Conservation (phyloP, 169 alveolate species). For the Sarcocystis neurona region DNA sequence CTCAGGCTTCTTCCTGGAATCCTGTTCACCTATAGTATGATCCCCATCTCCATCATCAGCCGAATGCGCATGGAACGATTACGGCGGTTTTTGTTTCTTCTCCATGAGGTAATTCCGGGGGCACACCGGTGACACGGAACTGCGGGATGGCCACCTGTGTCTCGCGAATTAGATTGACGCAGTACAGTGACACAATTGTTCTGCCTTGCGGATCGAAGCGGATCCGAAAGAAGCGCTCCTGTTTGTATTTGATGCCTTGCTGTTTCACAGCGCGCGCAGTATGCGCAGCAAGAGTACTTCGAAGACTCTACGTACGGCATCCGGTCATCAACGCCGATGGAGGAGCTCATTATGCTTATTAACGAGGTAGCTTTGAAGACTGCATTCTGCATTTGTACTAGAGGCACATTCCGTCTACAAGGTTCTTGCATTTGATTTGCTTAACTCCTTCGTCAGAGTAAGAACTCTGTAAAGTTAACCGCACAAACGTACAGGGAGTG, state of each 20-base stretch:
- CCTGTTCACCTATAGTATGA: background rate
- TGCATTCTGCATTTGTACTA: no score
- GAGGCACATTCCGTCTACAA: no score
- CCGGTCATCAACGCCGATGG: constrained; percentile 3
- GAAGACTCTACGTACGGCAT: background rate
- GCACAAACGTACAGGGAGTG: no score
- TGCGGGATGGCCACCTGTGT: no score
- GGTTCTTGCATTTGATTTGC: no score
- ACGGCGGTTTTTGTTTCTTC: background rate
- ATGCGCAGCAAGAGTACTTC: constrained; percentile 8
- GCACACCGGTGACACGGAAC: no score
- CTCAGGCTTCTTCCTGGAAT: background rate
- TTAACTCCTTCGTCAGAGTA: no score
- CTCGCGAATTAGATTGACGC: no score
- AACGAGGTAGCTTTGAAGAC: constrained; percentile 28
- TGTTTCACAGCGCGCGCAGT: constrained; percentile 14
- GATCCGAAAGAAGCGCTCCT: no score
- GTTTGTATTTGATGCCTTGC: background rate
- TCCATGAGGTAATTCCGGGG: background rate
- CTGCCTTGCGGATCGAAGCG: no score
- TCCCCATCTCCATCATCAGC: background rate
- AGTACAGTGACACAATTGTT: no score
- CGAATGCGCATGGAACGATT: background rate
- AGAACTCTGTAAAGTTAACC: no score
- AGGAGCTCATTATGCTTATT: constrained; percentile 8